A percentile compares a stretch with the other conserved stretches of the same genome.
Evolutionary conservation across 1,284 basidiomycete species (phyloP).

Genomic region (Ceratobasidium sp.): DNA sequence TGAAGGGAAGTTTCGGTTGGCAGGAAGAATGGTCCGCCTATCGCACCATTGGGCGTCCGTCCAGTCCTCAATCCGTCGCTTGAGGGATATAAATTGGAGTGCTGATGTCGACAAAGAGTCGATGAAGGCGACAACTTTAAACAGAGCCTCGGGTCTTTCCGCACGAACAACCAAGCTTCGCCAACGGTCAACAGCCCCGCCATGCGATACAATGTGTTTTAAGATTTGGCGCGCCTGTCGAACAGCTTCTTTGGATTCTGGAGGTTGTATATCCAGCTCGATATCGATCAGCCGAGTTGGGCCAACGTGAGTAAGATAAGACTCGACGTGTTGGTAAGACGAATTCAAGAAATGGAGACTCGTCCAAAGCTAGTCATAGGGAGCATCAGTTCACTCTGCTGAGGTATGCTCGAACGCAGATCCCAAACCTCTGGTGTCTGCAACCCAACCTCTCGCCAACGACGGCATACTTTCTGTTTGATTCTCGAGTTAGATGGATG

Average conservation of each 20-base stretch:
- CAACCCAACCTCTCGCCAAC: constrained; percentile 8
- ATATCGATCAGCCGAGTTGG: constrained; percentile 11
- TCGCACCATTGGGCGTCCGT: background rate
- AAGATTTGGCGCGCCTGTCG: background rate
- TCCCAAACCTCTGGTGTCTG: constrained; percentile 9
- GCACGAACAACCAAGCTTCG: background rate
- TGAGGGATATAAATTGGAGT: background rate
- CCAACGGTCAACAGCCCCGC: background rate
- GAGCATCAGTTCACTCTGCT: background rate
- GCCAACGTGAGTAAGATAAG: constrained; percentile 3
- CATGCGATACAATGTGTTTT: background rate
- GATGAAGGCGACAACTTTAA: background rate
- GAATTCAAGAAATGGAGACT: constrained; percentile 7
- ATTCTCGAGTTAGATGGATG: background rate
- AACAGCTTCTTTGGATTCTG: background rate
- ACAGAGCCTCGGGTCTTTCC: background rate
- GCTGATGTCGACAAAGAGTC: background rate
- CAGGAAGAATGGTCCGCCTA: background rate
- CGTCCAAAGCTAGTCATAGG: constrained; percentile 9
- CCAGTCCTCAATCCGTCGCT: background rate
- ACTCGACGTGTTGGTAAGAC: background rate
- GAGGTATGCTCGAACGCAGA: no score
- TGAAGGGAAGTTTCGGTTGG: background rate
- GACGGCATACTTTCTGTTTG: background rate
- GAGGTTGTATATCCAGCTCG: background rate